Evolutionary conservation across 371 early-diverging fungal species (phyloP), one percentile per base, ranked within the genome.

Genomic region (Syncephalastrum sp.): DNA sequence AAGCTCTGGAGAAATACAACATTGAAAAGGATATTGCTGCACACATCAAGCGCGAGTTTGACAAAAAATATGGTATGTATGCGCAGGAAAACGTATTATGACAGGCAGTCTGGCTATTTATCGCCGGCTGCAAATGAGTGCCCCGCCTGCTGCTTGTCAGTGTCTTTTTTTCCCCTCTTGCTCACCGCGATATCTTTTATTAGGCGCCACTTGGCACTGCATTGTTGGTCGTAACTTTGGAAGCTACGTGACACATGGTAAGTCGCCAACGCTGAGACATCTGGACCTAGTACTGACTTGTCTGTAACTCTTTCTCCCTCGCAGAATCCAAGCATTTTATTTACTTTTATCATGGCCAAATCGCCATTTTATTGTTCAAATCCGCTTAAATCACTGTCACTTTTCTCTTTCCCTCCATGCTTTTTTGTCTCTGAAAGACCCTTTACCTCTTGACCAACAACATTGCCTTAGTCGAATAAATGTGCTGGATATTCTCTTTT

Each of bases 201-300:
- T 62, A 78, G 79, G 95, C 63, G 88, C 92, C 42, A 94, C 96
- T 50, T 98, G 98, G 98, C 98, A 98, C 72, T 96, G 94, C 70
- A 91, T 98, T 59, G 98, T 97, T 50, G 98, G 98, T 53, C 85
- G 95, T 59, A 96, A 93, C 84, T 98, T 97, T 88, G 98, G 97
- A 53, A 94, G 94, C 52, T 97, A 93, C 64, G 98, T 97, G 12
- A 97, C 98, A 29, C 97, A 98, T 68, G 94, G 94, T 95, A 83
- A 74, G 68, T 38, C 46, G 24, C 16, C n/a, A 24, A 5, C n/a
- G n/a, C 12, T 38, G 29, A 27, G 42, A 15, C 14, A 47, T 42
- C 7, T 19, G 47, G 56, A 57, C 14, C 25, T 15, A 19, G 33
- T 33, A 10, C 21, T 24, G 50, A 27, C 17, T 17, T 21, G 46